Conservation (phyloP, 2,329 filamentous ascomycete species). For the Magnaporthiopsis rhizophila region DNA sequence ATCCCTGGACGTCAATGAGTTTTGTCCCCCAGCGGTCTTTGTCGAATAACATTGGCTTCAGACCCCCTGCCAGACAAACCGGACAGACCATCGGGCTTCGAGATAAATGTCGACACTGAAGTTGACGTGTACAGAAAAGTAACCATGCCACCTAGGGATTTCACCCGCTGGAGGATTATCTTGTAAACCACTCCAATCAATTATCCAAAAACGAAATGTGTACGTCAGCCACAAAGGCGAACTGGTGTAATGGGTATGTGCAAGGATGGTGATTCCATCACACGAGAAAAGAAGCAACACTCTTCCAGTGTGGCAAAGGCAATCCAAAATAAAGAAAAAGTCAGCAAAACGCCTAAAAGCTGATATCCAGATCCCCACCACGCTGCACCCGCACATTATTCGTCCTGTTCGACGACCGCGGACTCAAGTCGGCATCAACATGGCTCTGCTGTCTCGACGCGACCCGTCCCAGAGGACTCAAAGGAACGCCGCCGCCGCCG, state of each 20-base stretch:
- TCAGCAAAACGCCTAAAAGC: neutral
- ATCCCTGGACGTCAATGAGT: too few species aligned
- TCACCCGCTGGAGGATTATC: too few species aligned
- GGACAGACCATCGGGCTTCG: too few species aligned
- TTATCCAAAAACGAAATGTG: neutral
- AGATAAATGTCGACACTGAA: too few species aligned
- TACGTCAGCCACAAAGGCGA: neutral
- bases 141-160: too few species aligned
- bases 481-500: neutral
- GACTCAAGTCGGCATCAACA: conserved; percentile 8
- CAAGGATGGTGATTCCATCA: neutral
- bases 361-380: conserved; percentile 13
- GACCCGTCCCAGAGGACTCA: neutral
- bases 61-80: too few species aligned
- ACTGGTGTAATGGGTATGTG: neutral
- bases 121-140: too few species aligned
- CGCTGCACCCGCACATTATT: conserved; percentile 13
- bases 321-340: neutral
- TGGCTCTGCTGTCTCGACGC: neutral
- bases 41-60: too few species aligned
- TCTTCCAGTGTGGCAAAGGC: too few species aligned
- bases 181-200: too few species aligned
- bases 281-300: neutral
- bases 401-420: conserved; percentile 1
- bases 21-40: too few species aligned